Conservation (phyloP, 352 stramenopile species). For the Globisporangium nagaii region DNA sequence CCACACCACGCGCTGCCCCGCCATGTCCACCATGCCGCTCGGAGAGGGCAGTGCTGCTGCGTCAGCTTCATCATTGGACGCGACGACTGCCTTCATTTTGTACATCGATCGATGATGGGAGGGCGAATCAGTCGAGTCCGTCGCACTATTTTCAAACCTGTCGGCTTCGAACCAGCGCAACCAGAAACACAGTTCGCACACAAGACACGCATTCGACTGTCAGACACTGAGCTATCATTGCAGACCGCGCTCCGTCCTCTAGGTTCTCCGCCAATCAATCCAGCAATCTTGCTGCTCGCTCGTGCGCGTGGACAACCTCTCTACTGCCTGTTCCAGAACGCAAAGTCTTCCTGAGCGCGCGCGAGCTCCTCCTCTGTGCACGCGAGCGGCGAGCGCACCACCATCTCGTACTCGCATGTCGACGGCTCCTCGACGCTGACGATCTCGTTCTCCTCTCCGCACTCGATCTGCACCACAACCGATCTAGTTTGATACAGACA, state of each 20-base stretch:
- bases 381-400: slow-evolving; percentile 53
- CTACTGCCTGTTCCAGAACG: slow-evolving; percentile 34
- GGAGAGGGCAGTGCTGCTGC: background rate
- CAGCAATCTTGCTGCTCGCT: no score
- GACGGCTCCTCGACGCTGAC: slow-evolving; percentile 89
- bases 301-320: no score
- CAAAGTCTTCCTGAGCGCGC: slow-evolving; percentile 34
- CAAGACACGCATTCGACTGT: no score
- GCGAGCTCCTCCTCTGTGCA: slow-evolving; percentile 48
- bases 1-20: slow-evolving; percentile 8
- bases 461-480: slow-evolving; percentile 73
- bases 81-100: background rate
- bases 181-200: no score
- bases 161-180: no score
- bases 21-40: no score
- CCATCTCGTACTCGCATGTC: slow-evolving; percentile 91
- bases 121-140: no score
- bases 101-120: no score
- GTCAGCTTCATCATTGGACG: background rate
- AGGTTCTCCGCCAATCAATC: no score
- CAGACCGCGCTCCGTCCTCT: no score
- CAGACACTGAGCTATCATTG: no score
- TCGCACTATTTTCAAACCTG: no score
- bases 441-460: slow-evolving; percentile 75
- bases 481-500: slow-evolving; percentile 21